A percentile compares a stretch with the other conserved stretches of the same genome.
Conservation (phyloP, 306 rosid genomes). For the Vicia sativa region DNA sequence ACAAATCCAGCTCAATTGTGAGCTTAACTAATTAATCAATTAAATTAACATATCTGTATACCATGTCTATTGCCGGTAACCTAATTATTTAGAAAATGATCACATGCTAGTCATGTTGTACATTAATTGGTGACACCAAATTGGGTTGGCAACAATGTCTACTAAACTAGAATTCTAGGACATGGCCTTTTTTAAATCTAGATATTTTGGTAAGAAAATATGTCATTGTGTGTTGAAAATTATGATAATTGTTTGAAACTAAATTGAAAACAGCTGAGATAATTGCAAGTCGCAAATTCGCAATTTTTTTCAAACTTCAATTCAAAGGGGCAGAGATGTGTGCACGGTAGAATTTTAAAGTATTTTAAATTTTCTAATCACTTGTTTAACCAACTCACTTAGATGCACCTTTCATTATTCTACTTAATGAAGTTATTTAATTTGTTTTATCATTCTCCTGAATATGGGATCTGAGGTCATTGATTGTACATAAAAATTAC, state of each 20-base stretch:
- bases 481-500: background rate
- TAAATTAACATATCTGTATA: background rate
- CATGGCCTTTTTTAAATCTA: background rate
- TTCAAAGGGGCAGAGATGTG: too few relatives aligned
- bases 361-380: too few relatives aligned
- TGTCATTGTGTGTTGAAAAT: background rate
- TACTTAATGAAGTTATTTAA: background rate
- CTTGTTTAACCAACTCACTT: too few relatives aligned
- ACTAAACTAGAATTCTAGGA: background rate
- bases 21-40: constrained; percentile 12
- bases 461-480: background rate
- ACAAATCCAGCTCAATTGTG: constrained; percentile 44
- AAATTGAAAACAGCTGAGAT: background rate
- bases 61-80: constrained; percentile 31
- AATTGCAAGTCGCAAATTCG: background rate
- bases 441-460: background rate
- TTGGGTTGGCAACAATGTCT: constrained; percentile 3
- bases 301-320: background rate
- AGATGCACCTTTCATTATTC: too few relatives aligned
- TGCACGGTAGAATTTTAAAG: background rate
- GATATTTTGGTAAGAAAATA: background rate
- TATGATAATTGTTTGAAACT: background rate
- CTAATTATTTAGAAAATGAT: constrained; percentile 22
- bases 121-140: constrained; percentile 27
- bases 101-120: constrained; percentile 35